These are phyloP conservation scores for Alternaria brassicicola DNA, from an alignment of 2,329 filamentous ascomycete genomes.

Conservation along the genomic window DNA sequence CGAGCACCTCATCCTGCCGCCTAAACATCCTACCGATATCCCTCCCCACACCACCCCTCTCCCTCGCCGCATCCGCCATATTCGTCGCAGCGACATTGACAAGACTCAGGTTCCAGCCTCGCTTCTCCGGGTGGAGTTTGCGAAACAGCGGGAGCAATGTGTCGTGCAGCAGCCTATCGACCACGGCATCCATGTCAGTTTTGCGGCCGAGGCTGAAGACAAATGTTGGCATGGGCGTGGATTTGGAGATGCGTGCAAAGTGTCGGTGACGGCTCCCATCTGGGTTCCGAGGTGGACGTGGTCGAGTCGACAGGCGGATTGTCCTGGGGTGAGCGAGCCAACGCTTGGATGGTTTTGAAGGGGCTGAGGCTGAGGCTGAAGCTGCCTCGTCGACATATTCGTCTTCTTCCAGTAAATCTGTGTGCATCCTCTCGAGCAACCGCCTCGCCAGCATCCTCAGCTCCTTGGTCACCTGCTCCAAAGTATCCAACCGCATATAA, in stretches of 20 bases:
- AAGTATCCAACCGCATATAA: conserved; percentile 72
- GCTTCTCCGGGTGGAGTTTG: conserved; percentile 71
- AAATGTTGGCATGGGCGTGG: conserved; percentile 73
- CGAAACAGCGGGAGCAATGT: conserved; percentile 74
- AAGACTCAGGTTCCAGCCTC: conserved; percentile 79
- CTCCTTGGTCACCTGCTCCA: conserved; percentile 69
- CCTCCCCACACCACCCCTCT: conserved; percentile 61
- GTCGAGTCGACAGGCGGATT: conserved; percentile 78
- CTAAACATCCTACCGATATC: conserved; percentile 86
- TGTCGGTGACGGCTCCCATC: conserved; percentile 63
- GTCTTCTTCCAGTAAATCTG: conserved; percentile 70
- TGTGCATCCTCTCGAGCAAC: conserved; percentile 77
- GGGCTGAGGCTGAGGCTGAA: not conserved
- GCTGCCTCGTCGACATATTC: conserved; percentile 32
- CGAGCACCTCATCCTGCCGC: conserved; percentile 71
- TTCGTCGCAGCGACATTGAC: conserved; percentile 89
- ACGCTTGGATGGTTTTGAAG: conserved; percentile 33
- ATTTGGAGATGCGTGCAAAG: conserved; percentile 76
- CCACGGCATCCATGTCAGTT: conserved; percentile 60
- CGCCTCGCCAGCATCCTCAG: conserved; percentile 71
- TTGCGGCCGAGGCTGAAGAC: conserved; percentile 69
- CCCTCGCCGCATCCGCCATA: conserved; percentile 64
- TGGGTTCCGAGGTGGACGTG: conserved; percentile 59
- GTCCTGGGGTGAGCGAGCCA: conserved; percentile 87
- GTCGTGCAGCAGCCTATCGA: conserved; percentile 72